Conservation (phyloP, 1,284 basidiomycete genomes). For the Pseudozyma flocculosa region DNA sequence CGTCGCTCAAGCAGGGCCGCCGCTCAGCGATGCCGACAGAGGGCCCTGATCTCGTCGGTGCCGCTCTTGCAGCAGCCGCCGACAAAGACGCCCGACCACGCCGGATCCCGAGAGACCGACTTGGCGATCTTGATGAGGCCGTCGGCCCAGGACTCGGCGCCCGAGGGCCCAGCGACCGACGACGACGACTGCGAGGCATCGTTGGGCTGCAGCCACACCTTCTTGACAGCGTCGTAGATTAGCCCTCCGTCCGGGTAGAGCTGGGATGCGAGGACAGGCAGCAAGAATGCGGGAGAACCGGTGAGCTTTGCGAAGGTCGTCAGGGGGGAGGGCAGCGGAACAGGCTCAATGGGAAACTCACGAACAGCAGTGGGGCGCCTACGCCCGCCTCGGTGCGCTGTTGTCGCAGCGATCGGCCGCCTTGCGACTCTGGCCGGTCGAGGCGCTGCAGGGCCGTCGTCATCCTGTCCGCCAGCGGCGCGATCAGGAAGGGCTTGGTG, state of each 20-base stretch:
- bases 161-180: not conserved
- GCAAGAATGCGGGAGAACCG: not conserved
- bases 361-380: conserved; percentile 39
- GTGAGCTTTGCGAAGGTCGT: too few species aligned
- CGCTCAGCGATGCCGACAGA: conserved; percentile 18
- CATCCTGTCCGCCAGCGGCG: conserved; percentile 27
- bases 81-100: conserved; percentile 39
- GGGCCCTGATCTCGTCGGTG: conserved; percentile 33
- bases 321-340: too few species aligned
- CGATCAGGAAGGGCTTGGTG: conserved; percentile 43
- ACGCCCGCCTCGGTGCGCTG: conserved; percentile 5
- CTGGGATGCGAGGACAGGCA: conserved; percentile 1
- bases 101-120: not conserved
- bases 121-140: conserved; percentile 28
- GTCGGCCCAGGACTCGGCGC: conserved; percentile 26
- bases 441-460: conserved; percentile 18
- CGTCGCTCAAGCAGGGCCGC: too few species aligned
- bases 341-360: too few species aligned
- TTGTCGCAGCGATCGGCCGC: conserved; percentile 12
- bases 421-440: conserved; percentile 10
- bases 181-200: conserved; percentile 2
- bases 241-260: conserved; percentile 52
- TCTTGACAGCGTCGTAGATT: conserved; percentile 41
- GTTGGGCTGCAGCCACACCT: conserved; percentile 32
- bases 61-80: conserved; percentile 49